Conservation (phyloP, 768 basidiomycete species). For the Pulveroboletus sp. region DNA sequence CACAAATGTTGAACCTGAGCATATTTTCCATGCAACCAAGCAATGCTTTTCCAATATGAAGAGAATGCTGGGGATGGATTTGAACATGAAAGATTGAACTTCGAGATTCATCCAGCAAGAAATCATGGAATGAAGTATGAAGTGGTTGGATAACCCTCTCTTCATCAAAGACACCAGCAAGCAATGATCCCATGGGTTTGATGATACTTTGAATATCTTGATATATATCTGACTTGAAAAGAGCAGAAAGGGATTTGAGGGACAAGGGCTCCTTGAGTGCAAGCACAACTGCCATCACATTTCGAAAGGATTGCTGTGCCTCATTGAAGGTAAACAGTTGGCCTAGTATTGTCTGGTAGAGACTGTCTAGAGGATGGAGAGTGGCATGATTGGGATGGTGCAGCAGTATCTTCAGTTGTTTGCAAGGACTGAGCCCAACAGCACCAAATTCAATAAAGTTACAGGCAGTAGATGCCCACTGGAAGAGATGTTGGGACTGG, state of each 20-base stretch:
- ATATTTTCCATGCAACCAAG: not conserved
- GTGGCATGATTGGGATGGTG: too few species aligned
- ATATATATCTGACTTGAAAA: not conserved
- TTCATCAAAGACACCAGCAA: not conserved
- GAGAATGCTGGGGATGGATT: not conserved
- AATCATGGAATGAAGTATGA: conserved; percentile 1
- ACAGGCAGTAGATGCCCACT: not conserved
- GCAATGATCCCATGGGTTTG: not conserved
- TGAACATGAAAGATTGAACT: not conserved
- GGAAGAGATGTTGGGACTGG: not conserved
- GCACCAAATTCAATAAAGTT: not conserved
- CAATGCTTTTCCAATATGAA: not conserved
- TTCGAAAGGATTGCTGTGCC: not conserved
- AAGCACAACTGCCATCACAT: not conserved
- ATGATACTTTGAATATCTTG: not conserved
- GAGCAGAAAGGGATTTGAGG: not conserved
- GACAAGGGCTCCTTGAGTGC: not conserved
- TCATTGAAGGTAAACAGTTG: not conserved
- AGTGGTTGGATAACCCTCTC: not conserved
- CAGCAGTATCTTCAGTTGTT: not conserved
- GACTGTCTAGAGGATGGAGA: not conserved
- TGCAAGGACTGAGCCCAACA: not conserved
- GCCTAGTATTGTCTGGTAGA: not conserved
- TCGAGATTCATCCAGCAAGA: not conserved
- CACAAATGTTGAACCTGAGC: conserved; percentile 6